Evolutionary conservation across 2,329 filamentous ascomycete genomes (phyloP).

Genomic region (Lasiodiplodia citricola): DNA sequence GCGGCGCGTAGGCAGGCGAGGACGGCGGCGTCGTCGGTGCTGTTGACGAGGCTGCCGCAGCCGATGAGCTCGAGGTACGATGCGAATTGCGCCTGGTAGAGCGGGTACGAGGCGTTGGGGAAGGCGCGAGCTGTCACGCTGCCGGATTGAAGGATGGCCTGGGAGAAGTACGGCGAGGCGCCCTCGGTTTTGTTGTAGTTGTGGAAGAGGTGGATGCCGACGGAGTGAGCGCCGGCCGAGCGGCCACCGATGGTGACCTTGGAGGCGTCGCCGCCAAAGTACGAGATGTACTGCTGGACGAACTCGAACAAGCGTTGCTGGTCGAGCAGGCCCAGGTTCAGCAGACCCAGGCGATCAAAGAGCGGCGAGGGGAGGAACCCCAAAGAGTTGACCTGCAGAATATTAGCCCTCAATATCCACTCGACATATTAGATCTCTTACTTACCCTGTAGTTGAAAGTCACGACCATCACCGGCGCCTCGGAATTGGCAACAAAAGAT

Average conservation of each 20-base stretch:
- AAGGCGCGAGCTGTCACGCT: conserved; percentile 44
- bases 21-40: conserved; percentile 37
- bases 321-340: conserved; percentile 47
- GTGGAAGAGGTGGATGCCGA: conserved; percentile 45
- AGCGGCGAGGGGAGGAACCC: conserved; percentile 41
- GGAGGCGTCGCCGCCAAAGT: conserved; percentile 54
- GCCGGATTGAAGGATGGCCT: conserved; percentile 42
- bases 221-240: conserved; percentile 36
- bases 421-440: conserved; percentile 28
- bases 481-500: conserved; percentile 39
- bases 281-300: conserved; percentile 52
- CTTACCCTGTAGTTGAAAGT: conserved; percentile 42
- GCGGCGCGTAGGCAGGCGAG: conserved; percentile 49
- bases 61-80: conserved; percentile 39
- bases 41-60: conserved; percentile 19
- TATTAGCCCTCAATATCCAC: neutral
- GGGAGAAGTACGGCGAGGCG: conserved; percentile 38
- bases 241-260: conserved; percentile 50
- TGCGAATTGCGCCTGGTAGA: conserved; percentile 39
- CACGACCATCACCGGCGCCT: conserved; percentile 40
- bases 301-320: conserved; percentile 55
- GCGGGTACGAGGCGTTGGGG: conserved; percentile 38
- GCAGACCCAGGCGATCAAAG: conserved; percentile 37
- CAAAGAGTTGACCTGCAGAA: conserved; percentile 31
- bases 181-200: conserved; percentile 40